These are phyloP conservation scores for Hondaea fermentalgiana DNA, from an alignment of 108 stramenopile genomes.

Conservation along the genomic window DNA sequence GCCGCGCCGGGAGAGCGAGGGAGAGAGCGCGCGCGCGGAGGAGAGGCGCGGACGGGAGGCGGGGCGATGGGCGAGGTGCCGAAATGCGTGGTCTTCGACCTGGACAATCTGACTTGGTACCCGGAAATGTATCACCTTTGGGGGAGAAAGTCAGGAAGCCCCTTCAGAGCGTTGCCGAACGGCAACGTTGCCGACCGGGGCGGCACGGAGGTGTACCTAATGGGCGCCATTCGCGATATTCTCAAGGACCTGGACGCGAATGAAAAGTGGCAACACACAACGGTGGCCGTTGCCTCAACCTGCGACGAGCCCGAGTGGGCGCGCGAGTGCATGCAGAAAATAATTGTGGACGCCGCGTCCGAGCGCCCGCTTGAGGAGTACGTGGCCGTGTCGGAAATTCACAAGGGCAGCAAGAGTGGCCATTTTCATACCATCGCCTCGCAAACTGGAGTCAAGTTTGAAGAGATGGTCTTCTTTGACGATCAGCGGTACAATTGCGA, in stretches of 20 bases:
- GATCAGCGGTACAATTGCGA: not conserved
- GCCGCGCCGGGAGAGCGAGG: no score
- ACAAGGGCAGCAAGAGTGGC: conserved; percentile 12
- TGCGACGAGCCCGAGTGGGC: conserved; percentile 21
- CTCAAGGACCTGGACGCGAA: not conserved
- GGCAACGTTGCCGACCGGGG: not conserved
- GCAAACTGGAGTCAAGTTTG: not conserved
- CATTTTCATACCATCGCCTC: not conserved
- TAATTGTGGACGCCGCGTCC: not conserved
- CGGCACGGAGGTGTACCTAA: not conserved
- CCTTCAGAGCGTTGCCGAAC: not conserved
- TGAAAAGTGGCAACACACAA: not conserved
- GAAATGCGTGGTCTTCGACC: not conserved
- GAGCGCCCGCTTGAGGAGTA: not conserved
- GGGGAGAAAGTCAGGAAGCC: not conserved
- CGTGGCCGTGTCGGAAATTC: not conserved
- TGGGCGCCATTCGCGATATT: conserved; percentile 7
- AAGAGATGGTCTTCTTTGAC: conserved; percentile 18
- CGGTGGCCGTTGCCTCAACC: not conserved
- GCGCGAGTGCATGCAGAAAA: not conserved
- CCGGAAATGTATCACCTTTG: conserved; percentile 13
- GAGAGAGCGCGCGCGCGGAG: no score
- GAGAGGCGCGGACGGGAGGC: no score
- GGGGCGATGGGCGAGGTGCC: not conserved
- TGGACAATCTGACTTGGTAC: not conserved